A percentile compares a stretch with the other conserved stretches of the same genome.
Conservation (phyloP, 139 green algal species). For the Chlorella sp. region DNA sequence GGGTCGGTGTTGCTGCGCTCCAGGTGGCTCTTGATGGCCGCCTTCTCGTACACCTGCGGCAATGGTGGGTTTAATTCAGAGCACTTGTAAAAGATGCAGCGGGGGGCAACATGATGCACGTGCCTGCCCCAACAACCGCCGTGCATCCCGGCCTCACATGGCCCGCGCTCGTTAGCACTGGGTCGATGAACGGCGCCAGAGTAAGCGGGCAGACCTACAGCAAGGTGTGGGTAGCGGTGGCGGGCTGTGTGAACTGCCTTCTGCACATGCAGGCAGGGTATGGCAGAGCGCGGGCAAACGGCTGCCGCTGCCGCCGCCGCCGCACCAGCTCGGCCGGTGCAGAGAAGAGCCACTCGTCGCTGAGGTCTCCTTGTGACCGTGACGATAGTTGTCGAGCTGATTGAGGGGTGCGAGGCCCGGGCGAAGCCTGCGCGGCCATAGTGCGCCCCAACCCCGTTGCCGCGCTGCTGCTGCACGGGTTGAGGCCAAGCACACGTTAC, state of each 20-base stretch:
- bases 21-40: constrained; percentile 46
- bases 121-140: neutral
- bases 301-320: neutral
- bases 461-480: too few relatives aligned
- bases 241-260: neutral
- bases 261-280: neutral
- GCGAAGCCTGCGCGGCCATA: too few relatives aligned
- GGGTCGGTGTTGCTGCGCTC: constrained; percentile 46
- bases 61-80: too few relatives aligned
- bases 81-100: neutral
- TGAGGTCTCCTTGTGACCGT: neutral
- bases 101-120: neutral
- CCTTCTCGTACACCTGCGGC: constrained; percentile 59
- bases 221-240: neutral
- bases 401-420: too few relatives aligned
- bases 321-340: constrained; percentile 42
- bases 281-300: too few relatives aligned
- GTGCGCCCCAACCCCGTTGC: too few relatives aligned
- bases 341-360: constrained; percentile 29
- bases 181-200: constrained; percentile 54
- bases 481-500: too few relatives aligned
- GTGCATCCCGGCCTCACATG: constrained; percentile 26
- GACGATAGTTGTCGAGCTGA: too few relatives aligned
- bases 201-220: constrained; percentile 56
- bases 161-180: constrained; percentile 55